These are phyloP conservation scores for Komagataella ulmi DNA, from an alignment of 805 yeast genomes.

Conservation along the genomic window DNA sequence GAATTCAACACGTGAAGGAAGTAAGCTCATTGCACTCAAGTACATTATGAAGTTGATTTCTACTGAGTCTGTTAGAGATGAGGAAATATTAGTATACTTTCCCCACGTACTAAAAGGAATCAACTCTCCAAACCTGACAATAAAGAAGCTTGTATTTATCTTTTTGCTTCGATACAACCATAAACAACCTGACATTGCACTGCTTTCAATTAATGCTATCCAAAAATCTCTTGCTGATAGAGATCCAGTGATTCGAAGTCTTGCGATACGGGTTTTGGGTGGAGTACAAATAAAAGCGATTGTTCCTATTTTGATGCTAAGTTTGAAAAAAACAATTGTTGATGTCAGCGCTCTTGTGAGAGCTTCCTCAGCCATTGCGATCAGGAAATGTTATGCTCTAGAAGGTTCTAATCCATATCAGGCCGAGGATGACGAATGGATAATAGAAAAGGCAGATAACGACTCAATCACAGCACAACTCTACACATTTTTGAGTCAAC, in stretches of 20 bases:
- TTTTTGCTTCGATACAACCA: slow-evolving; percentile 71
- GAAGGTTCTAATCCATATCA: slow-evolving; percentile 15
- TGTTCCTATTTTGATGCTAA: slow-evolving; percentile 62
- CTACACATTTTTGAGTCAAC: slow-evolving; percentile 28
- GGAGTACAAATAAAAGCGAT: slow-evolving; percentile 78
- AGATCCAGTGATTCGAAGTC: slow-evolving; percentile 51
- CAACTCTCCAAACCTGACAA: slow-evolving; percentile 48
- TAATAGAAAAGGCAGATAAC: slow-evolving; percentile 20
- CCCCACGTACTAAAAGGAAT: slow-evolving; percentile 87
- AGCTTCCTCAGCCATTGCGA: slow-evolving; percentile 64
- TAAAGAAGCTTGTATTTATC: slow-evolving; percentile 64
- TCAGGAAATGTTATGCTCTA: slow-evolving; percentile 37
- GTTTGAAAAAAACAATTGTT: slow-evolving; percentile 50
- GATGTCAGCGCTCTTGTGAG: slow-evolving; percentile 77
- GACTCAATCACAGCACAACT: slow-evolving; percentile 35
- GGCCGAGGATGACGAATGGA: slow-evolving; percentile 2
- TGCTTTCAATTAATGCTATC: slow-evolving; percentile 80
- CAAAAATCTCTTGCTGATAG: slow-evolving; percentile 72
- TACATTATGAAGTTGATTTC: slow-evolving; percentile 34
- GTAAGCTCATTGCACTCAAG: slow-evolving; percentile 45
- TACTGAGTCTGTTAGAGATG: slow-evolving; percentile 20
- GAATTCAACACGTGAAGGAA: slow-evolving; percentile 57
- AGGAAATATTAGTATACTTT: slow-evolving; percentile 38
- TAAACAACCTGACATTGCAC: slow-evolving; percentile 76
- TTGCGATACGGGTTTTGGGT: slow-evolving; percentile 67